Conservation (phyloP, 177 flowering plant genomes). For the Vitis hybrid region DNA sequence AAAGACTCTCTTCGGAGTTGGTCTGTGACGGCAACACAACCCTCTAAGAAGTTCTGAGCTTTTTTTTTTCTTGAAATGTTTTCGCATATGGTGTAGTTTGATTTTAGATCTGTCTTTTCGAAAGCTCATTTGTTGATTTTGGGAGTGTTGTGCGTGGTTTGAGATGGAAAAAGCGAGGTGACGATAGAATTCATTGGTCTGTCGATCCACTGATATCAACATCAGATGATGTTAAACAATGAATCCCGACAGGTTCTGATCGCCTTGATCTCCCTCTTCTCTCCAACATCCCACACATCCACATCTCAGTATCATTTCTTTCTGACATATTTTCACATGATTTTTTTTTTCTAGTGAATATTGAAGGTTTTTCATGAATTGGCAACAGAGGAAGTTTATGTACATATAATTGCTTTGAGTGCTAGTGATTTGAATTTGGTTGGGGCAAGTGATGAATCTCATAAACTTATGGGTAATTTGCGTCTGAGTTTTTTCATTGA, state of each 20-base stretch:
- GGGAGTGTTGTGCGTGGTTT: not conserved
- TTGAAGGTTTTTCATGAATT: too few species aligned
- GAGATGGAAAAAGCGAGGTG: conserved; percentile 40
- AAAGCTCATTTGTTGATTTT: not conserved
- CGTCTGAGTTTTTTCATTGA: conserved; percentile 33
- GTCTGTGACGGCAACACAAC: conserved; percentile 57
- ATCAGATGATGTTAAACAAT: conserved; percentile 42
- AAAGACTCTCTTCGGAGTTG: conserved; percentile 28
- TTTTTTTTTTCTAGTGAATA: too few species aligned
- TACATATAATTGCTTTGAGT: conserved; percentile 11
- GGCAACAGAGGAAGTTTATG: too few species aligned
- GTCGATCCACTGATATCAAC: conserved; percentile 67
- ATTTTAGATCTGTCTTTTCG: not conserved
- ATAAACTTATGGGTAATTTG: conserved; percentile 30
- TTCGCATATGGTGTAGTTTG: not conserved
- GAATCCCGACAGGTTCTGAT: conserved; percentile 92
- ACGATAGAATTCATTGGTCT: conserved; percentile 63
- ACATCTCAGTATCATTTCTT: not conserved
- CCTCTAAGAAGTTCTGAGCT: conserved; percentile 96
- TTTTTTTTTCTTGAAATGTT: not conserved
- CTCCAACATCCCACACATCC: not conserved
- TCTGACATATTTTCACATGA: too few species aligned
- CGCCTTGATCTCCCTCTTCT: conserved; percentile 22
- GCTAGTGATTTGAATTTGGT: conserved; percentile 14
- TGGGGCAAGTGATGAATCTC: conserved; percentile 26